Evolutionary conservation across 2,329 filamentous ascomycete genomes (phyloP).

Genomic region (Malbranchea cinnamomea): DNA sequence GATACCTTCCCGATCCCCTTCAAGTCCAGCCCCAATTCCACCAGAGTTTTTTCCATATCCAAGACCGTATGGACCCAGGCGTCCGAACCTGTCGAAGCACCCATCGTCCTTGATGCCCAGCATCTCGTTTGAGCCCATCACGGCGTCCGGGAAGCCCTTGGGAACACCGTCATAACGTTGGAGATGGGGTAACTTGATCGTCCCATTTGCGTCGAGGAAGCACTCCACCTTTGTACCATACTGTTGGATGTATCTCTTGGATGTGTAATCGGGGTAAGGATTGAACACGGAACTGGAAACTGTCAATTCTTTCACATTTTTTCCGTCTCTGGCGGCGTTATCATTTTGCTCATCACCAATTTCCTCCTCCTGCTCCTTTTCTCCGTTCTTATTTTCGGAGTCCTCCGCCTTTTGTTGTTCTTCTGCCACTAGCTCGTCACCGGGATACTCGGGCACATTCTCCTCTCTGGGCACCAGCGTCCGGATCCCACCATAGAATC

Average conservation of each 20-base stretch:
- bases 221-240: conserved; percentile 55
- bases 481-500: conserved; percentile 80
- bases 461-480: conserved; percentile 50
- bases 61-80: conserved; percentile 76
- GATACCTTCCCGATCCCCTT: conserved; percentile 68
- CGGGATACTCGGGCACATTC: conserved; percentile 71
- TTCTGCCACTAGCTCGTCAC: conserved; percentile 40
- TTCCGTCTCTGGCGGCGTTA: neutral
- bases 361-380: conserved; percentile 2
- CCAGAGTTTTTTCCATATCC: conserved; percentile 69
- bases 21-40: conserved; percentile 70
- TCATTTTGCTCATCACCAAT: conserved; percentile 1
- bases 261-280: conserved; percentile 53
- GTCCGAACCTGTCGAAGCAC: conserved; percentile 84
- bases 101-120: conserved; percentile 67
- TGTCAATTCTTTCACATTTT: neutral
- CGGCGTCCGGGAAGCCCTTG: conserved; percentile 67
- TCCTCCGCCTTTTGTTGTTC: conserved; percentile 21
- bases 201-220: conserved; percentile 56
- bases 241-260: conserved; percentile 39
- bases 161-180: conserved; percentile 65
- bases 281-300: conserved; percentile 37
- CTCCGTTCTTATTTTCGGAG: conserved; percentile 9
- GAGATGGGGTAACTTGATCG: conserved; percentile 51
- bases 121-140: conserved; percentile 74